Evolutionary conservation across 306 rosid genomes (phyloP), one percentile per base, ranked within the genome.

Genomic region (Rosa multiflora): DNA sequence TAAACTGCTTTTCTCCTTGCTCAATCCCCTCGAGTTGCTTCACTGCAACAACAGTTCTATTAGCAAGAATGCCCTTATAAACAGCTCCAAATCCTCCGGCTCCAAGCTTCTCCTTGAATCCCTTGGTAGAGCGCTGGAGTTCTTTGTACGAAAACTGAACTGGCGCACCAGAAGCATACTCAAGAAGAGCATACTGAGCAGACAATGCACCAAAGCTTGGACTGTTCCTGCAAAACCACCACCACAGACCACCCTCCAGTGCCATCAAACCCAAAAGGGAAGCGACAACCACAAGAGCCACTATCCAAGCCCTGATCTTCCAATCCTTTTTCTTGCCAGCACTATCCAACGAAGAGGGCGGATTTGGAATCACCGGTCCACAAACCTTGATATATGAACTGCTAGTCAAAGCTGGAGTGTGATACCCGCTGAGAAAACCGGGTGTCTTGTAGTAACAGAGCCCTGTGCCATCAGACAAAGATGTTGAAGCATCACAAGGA

Each of bases 121-220:
- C 97, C 56, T 91, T 91, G 0, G 99, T 92, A 2, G 89, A 79
- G 5, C 89, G 90, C 77, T 87, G 89, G 23, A 95, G 97, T 49
- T 95, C 96, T 85, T 84, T 92, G 76, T 81, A 88, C 0, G 90
- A 82, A 82, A 95, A 95, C 87, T 92, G 98, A 48, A 91, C 88
- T 0, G 99, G 98, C 0, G 98, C 99, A 20, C 99, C 93, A 9
- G 98, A 95, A 56, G 99, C 99, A 87, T 95, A 95, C 88, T 95
- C 99, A 48, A 95, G 92, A 76, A 95, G 97, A n/a, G 95, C 92
- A 75, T 91, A 88, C 15, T 91, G 90, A 63, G 91, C 83, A 2
- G 99, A 89, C 81, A 90, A 82, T 40, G 82, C 90, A 42, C 94
- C 90, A 42, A 90, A 85, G 8, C 79, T 83, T 2, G 79, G 39